A percentile compares a stretch with the other conserved stretches of the same genome.
Evolutionary conservation across 2,329 filamentous ascomycete species (phyloP).

Genomic region (Scytalidium lignicola): DNA sequence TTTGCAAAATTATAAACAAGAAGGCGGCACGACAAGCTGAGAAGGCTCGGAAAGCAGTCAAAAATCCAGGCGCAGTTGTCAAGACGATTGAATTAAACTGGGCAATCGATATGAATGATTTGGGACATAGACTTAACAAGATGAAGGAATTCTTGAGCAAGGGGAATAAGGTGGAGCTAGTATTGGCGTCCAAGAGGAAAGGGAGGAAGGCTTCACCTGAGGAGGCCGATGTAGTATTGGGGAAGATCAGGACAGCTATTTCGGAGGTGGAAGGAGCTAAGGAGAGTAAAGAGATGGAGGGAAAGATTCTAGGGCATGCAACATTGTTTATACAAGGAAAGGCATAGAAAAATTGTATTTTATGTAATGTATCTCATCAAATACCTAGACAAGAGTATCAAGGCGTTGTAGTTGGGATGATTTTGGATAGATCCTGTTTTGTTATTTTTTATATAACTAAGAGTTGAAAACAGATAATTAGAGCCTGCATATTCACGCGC

Average conservation of each 20-base stretch:
- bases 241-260: conserved; percentile 37
- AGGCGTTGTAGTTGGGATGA: too few species aligned
- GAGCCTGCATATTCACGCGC: too few species aligned
- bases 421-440: too few species aligned
- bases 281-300: conserved; percentile 41
- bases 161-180: conserved; percentile 69
- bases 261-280: conserved; percentile 31
- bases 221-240: conserved; percentile 56
- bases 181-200: conserved; percentile 62
- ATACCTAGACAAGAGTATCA: not conserved
- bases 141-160: conserved; percentile 65
- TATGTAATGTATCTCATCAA: not conserved
- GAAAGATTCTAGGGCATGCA: conserved; percentile 38
- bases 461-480: too few species aligned
- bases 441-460: too few species aligned
- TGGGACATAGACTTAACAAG: conserved; percentile 65
- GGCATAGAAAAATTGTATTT: conserved; percentile 6
- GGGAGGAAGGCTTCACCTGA: conserved; percentile 54
- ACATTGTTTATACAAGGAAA: conserved; percentile 40
- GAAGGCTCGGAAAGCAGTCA: conserved; percentile 38
- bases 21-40: conserved; percentile 40
- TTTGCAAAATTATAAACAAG: conserved; percentile 68
- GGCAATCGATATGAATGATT: conserved; percentile 73
- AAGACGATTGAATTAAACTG: conserved; percentile 91
- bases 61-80: conserved; percentile 35